Evolutionary conservation across 2,329 filamentous ascomycete genomes (phyloP), one percentile per base, ranked within the genome.

Genomic region (Fusarium pseudonygamai): DNA sequence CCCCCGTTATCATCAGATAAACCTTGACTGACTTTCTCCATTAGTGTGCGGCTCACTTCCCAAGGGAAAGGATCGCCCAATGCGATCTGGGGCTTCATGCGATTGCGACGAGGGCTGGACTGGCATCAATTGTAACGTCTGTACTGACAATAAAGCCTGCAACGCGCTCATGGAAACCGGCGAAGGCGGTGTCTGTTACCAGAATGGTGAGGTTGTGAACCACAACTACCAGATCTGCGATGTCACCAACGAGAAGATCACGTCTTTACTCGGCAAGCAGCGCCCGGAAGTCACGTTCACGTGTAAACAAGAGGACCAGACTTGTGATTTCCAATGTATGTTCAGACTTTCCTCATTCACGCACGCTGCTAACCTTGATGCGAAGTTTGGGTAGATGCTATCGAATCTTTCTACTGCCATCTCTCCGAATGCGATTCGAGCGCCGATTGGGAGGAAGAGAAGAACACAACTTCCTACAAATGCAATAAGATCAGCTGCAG

Each of bases 71-170:
- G 91, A 98, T 78, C 89, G 96, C 76, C 89, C 92, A 28, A 91
- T 93, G 80, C 90, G 96, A 79, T 85, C 90, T 59, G 91, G 90
- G 71, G 87, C 91, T 65, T 85, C 87, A 45, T 99, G 96, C 84
- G 85, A 94, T 46, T 99, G 96, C 82, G 93, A 95, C 79, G 93
- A 97, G 42, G 96, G 96, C 63, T 99, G 96, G 96, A 90, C 90
- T 45, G 96, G 96, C 72, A 96, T 99, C 84, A 99, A 99, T 86
- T 99, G 96, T 89, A 99, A 96, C 78, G 94, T 99, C 64, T 99
- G 96, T 83, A 91, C 92, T 69, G 90, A 91, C 8, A 88, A 98
- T 80, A 86, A 92, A 75, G 95, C 93, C 22, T 99, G 96, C 79
- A 90, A 96, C 80, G 91, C 93, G 39, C 86, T 99, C 83, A 97